Percentiles rank a stretch among this genome's conserved stretches.
Evolutionary conservation across 768 basidiomycete species (phyloP).

Genomic region (Terana coerulea): DNA sequence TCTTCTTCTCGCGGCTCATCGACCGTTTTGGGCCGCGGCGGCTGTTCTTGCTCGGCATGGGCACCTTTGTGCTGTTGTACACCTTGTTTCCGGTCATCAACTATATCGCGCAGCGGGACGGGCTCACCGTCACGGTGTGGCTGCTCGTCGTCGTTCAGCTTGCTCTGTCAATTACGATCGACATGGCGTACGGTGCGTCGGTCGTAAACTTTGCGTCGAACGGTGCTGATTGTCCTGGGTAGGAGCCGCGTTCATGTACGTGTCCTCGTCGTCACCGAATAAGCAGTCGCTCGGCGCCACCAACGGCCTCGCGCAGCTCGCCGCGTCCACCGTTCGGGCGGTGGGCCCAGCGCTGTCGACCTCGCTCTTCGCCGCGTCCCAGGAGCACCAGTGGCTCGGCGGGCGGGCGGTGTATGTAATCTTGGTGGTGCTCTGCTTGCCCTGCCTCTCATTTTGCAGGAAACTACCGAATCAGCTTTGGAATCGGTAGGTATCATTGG

Average conservation of each 20-base stretch:
- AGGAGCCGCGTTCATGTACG: conserved; percentile 31
- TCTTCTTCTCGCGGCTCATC: conserved; percentile 35
- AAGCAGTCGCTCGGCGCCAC: conserved; percentile 42
- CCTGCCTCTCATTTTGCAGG: conserved; percentile 16
- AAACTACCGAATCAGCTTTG: conserved; percentile 20
- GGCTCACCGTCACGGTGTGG: conserved; percentile 18
- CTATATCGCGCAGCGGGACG: conserved; percentile 15
- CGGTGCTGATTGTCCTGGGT: neutral
- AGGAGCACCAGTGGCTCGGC: conserved; percentile 39
- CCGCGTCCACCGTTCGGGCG: conserved; percentile 43
- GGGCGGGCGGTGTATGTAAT: conserved; percentile 40
- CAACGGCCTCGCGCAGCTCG: conserved; percentile 55
- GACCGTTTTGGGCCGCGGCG: conserved; percentile 33
- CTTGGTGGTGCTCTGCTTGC: conserved; percentile 15
- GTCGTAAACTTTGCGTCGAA: neutral
- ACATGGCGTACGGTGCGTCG: conserved; percentile 29
- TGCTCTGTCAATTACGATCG: conserved; percentile 20
- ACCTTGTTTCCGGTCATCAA: conserved; percentile 28
- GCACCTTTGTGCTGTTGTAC: conserved; percentile 24
- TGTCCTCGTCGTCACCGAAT: conserved; percentile 28
- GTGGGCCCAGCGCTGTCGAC: conserved; percentile 52
- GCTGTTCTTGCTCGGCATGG: conserved; percentile 24
- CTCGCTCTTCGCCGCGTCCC: conserved; percentile 53
- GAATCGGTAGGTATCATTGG: too few species aligned
- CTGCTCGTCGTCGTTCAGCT: conserved; percentile 23